Evolutionary conservation across 2,329 filamentous ascomycete species (phyloP).

Genomic region (Fusarium sublunatum): DNA sequence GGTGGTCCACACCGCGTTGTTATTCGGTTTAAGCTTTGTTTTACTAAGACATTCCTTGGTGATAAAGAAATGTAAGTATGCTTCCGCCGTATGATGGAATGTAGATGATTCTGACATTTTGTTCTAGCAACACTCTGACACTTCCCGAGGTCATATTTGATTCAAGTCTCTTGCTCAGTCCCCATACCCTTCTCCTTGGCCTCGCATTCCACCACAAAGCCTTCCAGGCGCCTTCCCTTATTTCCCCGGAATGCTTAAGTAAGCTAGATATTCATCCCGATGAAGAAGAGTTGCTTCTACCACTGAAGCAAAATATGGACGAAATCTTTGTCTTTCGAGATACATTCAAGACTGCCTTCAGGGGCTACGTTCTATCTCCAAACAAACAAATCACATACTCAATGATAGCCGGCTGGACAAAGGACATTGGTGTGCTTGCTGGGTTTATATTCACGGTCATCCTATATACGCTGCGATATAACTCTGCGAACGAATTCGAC

Average conservation of each 20-base stretch:
- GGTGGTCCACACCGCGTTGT: constrained; percentile 27
- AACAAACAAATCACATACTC: constrained; percentile 21
- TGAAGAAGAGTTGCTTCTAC: constrained; percentile 34
- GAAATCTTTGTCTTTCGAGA: constrained; percentile 7
- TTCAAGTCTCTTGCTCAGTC: constrained; percentile 51
- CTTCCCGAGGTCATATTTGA: constrained; percentile 53
- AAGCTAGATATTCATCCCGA: constrained; percentile 44
- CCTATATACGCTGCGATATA: constrained; percentile 17
- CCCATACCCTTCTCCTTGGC: constrained; percentile 49
- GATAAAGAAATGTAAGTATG: constrained; percentile 37
- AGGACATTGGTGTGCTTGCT: constrained; percentile 7
- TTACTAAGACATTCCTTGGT: constrained; percentile 44
- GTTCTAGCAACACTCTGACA: constrained; percentile 48
- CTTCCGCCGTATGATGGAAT: not conserved
- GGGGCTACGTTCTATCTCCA: constrained; percentile 26
- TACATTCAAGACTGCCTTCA: constrained; percentile 4
- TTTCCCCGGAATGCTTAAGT: constrained; percentile 33
- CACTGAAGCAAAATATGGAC: constrained; percentile 2
- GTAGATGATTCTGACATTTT: not conserved
- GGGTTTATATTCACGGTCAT: constrained; percentile 8
- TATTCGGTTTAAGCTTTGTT: constrained; percentile 32
- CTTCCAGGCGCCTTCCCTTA: constrained; percentile 42
- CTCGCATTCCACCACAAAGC: constrained; percentile 45
- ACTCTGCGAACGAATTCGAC: constrained; percentile 12
- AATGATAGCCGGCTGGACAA: constrained; percentile 32